phyloP scores from a whole-genome alignment of 164 flowering plant species.

The Chimonanthus salicifolius region DNA sequence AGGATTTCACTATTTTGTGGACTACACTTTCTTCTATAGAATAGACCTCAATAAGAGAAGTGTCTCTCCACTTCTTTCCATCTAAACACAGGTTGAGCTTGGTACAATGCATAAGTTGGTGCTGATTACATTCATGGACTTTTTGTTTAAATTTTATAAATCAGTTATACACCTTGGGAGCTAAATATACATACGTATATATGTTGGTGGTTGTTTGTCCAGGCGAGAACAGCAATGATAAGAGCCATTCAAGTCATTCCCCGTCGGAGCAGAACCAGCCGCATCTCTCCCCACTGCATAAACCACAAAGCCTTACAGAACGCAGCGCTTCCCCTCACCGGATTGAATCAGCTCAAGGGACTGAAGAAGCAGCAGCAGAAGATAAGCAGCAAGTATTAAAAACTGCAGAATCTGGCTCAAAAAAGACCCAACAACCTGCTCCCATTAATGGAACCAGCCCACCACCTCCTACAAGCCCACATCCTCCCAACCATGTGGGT shows the following conservation, averaged over 20 bases:
- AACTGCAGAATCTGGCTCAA: not conserved
- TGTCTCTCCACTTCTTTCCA: too few species aligned
- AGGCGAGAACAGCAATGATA: constrained; percentile 45
- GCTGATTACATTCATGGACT: too few species aligned
- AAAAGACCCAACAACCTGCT: not conserved
- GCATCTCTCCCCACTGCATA: constrained; percentile 4
- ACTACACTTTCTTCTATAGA: too few species aligned
- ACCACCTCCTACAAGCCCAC: constrained; percentile 25
- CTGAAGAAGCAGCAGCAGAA: constrained; percentile 6
- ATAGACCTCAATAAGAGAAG: too few species aligned
- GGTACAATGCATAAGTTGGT: too few species aligned
- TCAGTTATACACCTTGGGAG: not conserved
- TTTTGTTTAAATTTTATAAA: too few species aligned
- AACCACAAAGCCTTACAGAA: constrained; percentile 7
- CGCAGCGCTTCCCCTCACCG: constrained; percentile 12
- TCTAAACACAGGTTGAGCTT: too few species aligned
- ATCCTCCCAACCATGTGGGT: too few species aligned
- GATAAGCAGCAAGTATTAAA: not conserved
- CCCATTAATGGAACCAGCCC: not conserved
- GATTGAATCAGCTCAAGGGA: constrained; percentile 1
- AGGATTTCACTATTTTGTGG: too few species aligned
- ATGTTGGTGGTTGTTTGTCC: not conserved
- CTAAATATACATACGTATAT: not conserved
- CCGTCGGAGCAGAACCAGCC: constrained; percentile 12
- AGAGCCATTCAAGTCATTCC: constrained; percentile 32